Percentiles rank a stretch among this genome's conserved stretches.
Evolutionary conservation across 257 asterid species (phyloP).

Genomic region (Fraxinus cuspidata): DNA sequence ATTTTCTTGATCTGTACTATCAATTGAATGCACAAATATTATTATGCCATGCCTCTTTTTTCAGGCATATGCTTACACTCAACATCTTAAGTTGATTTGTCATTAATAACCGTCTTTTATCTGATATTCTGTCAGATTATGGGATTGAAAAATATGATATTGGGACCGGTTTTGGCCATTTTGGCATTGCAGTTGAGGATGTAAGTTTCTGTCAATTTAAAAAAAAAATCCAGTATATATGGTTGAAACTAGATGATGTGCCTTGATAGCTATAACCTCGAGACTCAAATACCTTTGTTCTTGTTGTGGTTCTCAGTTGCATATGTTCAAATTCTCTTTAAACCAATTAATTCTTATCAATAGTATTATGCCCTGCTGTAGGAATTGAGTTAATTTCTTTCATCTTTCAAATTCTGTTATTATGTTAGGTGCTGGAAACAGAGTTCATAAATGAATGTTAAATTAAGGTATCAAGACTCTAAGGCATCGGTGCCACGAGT

Average conservation of each 20-base stretch:
- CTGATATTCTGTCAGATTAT: slow-evolving; percentile 62
- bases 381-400: not conserved
- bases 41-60: slow-evolving; percentile 1
- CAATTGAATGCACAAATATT: slow-evolving; percentile 24
- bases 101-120: slow-evolving; percentile 18
- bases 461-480: not conserved
- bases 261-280: slow-evolving; percentile 9
- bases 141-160: slow-evolving; percentile 93
- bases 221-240: slow-evolving; percentile 10
- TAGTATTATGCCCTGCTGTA: not conserved
- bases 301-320: slow-evolving; percentile 12
- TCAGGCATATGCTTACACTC: slow-evolving; percentile 9
- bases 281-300: slow-evolving; percentile 1
- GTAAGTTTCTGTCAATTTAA: slow-evolving; percentile 54
- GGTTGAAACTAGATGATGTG: not conserved
- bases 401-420: not conserved
- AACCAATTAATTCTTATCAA: not conserved
- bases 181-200: slow-evolving; percentile 96
- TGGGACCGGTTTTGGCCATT: slow-evolving; percentile 93
- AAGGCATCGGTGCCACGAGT: not conserved
- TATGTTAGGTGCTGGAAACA: not conserved
- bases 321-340: slow-evolving; percentile 1
- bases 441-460: not conserved
- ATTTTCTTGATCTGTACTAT: slow-evolving; percentile 11
- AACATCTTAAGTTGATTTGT: slow-evolving; percentile 17